These are phyloP conservation scores for Phytophthora fragariae DNA, from an alignment of 352 stramenopile genomes.

Conservation along the genomic window DNA sequence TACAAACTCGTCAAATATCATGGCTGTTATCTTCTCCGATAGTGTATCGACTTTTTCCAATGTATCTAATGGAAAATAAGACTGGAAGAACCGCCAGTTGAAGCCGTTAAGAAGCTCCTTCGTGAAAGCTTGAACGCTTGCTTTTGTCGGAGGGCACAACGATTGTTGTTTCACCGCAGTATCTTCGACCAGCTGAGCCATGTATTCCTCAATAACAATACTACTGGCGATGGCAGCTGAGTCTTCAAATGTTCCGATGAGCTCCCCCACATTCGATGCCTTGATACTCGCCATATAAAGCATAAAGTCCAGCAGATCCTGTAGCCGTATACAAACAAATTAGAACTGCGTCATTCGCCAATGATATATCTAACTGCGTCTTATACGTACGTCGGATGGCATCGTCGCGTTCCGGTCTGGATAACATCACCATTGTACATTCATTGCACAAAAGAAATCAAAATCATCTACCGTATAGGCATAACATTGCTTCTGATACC, in stretches of 20 bases:
- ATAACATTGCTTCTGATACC: neutral
- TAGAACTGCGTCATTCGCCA: neutral
- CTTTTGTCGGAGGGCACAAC: conserved; percentile 36
- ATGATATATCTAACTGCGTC: neutral
- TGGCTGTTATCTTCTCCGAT: conserved; percentile 27
- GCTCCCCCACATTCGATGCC: conserved; percentile 58
- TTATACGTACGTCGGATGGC: conserved; percentile 61
- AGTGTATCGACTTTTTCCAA: conserved; percentile 15
- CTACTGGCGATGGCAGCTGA: conserved; percentile 69
- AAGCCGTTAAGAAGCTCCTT: conserved; percentile 62
- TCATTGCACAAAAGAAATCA: conserved; percentile 12
- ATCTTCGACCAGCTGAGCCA: conserved; percentile 65
- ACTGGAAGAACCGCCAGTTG: conserved; percentile 50
- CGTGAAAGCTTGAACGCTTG: conserved; percentile 52
- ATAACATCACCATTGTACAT: conserved; percentile 6
- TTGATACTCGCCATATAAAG: conserved; percentile 77
- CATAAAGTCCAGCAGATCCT: conserved; percentile 80
- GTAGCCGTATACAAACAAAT: conserved; percentile 12
- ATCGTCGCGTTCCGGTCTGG: conserved; percentile 52
- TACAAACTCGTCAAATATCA: conserved; percentile 39
- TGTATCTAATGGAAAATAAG: conserved; percentile 10
- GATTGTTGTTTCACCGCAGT: conserved; percentile 22
- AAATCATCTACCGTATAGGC: neutral
- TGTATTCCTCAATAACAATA: conserved; percentile 86
- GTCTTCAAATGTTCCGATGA: conserved; percentile 84